Base-by-base conservation (phyloP, 2,329 filamentous ascomycete species). In the Venturiaceae sp. region DNA sequence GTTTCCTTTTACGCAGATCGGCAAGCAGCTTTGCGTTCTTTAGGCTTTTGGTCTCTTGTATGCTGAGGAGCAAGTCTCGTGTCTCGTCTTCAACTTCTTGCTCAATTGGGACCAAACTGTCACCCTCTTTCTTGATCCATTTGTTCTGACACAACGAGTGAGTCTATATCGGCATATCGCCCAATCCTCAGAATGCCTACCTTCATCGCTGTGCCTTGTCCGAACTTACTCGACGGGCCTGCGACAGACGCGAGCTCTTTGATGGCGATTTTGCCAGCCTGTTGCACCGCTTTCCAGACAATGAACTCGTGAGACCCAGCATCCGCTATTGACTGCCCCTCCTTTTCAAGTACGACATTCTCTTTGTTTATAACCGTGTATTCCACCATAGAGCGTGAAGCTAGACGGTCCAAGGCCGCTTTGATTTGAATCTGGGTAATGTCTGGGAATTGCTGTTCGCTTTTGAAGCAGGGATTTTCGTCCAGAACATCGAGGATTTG, bases 141-240 rank as follows among this genome's bases (percentile, higher is more conserved):
- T 82, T 83, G 66, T 80, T 77, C 73, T n/a, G n/a, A n/a, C n/a
- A n/a, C n/a, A n/a, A n/a, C n/a, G n/a, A n/a, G n/a, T n/a, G n/a
- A n/a, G n/a, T n/a, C n/a, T n/a, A n/a, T n/a, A n/a, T n/a, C n/a
- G n/a, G n/a, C n/a, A n/a, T n/a, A n/a, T n/a, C n/a, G n/a, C n/a
- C n/a, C n/a, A n/a, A n/a, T n/a, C n/a, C n/a, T n/a, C n/a, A n/a
- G n/a, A n/a, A n/a, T n/a, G n/a, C n/a, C n/a, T n/a, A n/a, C n/a
- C n/a, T 82, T 95, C 78, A 97, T 96, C 34, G 92, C 92, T 76
- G 94, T 95, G 66, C 91, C 91, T 71, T 94, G 88, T n/a, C 94
- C 94, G 61, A 96, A 79, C 75, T 90, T 92, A 54, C 86, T 86
- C 53, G 77, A 84, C 72, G 88, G 84, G 58, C 88, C 87, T 63